A percentile compares a stretch with the other conserved stretches of the same genome.
These are phyloP conservation scores for Trichoderma pleuroti DNA, from an alignment of 2,329 filamentous ascomycete species.

Conservation along the genomic window DNA sequence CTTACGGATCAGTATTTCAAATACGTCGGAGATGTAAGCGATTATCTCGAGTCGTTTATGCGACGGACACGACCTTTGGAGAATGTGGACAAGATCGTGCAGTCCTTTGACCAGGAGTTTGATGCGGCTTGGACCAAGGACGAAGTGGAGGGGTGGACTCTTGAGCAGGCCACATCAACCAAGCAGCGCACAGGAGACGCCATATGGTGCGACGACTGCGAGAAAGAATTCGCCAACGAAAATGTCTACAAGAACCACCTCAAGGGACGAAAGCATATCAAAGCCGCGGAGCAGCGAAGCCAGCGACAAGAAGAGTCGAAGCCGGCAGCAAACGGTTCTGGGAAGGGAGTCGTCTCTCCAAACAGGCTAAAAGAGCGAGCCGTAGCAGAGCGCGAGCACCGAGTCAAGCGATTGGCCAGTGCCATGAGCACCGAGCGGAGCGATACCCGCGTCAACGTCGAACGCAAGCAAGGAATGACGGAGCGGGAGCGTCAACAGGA, in stretches of 20 bases:
- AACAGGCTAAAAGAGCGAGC: slow-evolving; percentile 77
- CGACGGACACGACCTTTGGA: slow-evolving; percentile 80
- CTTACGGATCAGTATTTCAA: slow-evolving; percentile 88
- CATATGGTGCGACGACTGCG: slow-evolving; percentile 86
- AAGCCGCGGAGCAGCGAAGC: slow-evolving; percentile 67
- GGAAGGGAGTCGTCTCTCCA: slow-evolving; percentile 35
- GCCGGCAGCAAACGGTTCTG: slow-evolving; percentile 29
- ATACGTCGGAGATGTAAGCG: slow-evolving; percentile 75
- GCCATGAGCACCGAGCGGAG: slow-evolving; percentile 83
- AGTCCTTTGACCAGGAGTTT: slow-evolving; percentile 78
- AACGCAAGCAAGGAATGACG: slow-evolving; percentile 96
- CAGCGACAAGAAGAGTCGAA: slow-evolving; percentile 42
- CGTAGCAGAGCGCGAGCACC: slow-evolving; percentile 83
- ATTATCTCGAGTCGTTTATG: slow-evolving; percentile 87
- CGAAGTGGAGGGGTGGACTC: slow-evolving; percentile 74
- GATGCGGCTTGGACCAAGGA: slow-evolving; percentile 77
- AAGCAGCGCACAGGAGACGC: slow-evolving; percentile 52
- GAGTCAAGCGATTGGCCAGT: slow-evolving; percentile 73
- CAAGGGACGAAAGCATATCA: slow-evolving; percentile 87
- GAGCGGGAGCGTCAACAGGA: slow-evolving; percentile 93
- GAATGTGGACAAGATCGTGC: slow-evolving; percentile 74
- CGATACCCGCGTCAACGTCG: slow-evolving; percentile 90
- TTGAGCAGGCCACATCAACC: slow-evolving; percentile 43
- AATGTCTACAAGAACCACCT: slow-evolving; percentile 92
- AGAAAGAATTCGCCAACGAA: slow-evolving; percentile 92